Conservation (phyloP, 225 moss, liverwort and hornwort species). For the Physcomitrium patens region DNA sequence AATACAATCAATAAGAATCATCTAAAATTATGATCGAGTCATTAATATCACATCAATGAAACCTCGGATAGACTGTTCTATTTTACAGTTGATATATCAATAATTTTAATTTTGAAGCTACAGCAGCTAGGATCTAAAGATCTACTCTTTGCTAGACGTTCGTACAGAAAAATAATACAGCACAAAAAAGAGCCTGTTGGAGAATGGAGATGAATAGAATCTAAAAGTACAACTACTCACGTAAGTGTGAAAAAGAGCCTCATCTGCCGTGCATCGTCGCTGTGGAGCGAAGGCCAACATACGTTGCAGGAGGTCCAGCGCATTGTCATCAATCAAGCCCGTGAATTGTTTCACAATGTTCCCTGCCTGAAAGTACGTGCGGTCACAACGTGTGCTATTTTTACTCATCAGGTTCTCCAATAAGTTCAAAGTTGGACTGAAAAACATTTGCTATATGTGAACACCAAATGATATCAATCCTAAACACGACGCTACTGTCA, state of each 20-base stretch:
- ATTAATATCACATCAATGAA: not conserved
- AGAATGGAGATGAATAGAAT: not conserved
- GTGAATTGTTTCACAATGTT: slow-evolving; percentile 61
- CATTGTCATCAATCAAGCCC: slow-evolving; percentile 68
- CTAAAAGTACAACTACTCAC: slow-evolving; percentile 38
- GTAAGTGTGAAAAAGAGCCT: slow-evolving; percentile 77
- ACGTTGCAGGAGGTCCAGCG: slow-evolving; percentile 73
- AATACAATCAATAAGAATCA: not conserved
- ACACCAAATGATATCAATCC: not conserved
- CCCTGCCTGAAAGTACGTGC: slow-evolving; percentile 55
- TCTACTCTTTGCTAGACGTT: slow-evolving; percentile 5
- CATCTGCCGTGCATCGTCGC: slow-evolving; percentile 82
- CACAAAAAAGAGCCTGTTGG: not conserved
- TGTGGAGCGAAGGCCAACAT: slow-evolving; percentile 86
- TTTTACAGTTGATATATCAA: not conserved
- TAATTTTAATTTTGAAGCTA: not conserved
- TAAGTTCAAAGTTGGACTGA: not conserved
- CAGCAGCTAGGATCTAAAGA: slow-evolving; percentile 4
- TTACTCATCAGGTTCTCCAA: not conserved
- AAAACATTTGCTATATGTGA: not conserved
- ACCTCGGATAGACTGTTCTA: not conserved
- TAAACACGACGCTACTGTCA: not conserved
- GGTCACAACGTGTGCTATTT: not conserved
- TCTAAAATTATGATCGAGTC: not conserved
- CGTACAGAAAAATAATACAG: not conserved